Evolutionary conservation across 2,329 filamentous ascomycete genomes (phyloP).

Genomic region (Beauveria asiatica): DNA sequence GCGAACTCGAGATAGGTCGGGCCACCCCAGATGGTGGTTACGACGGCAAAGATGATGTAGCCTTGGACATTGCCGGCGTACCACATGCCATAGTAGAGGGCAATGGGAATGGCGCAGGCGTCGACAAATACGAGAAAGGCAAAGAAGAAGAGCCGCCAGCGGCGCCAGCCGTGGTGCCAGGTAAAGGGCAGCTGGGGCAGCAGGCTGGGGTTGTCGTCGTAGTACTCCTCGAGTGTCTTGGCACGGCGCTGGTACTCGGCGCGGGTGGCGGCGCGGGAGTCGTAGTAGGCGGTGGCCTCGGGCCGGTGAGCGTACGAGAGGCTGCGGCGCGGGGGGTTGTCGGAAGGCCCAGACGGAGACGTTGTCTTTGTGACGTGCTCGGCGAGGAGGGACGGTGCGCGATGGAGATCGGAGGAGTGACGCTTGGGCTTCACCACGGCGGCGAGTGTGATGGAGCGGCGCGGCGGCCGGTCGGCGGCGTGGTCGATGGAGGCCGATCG

Average conservation of each 20-base stretch:
- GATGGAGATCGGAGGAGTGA: conserved; percentile 3
- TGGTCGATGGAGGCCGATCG: not conserved
- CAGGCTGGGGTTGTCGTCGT: conserved; percentile 29
- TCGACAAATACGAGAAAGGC: conserved; percentile 39
- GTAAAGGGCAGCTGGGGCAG: conserved; percentile 33
- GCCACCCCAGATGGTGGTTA: conserved; percentile 46
- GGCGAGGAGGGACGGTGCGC: not conserved
- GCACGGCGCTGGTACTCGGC: conserved; percentile 27
- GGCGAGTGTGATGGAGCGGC: conserved; percentile 8
- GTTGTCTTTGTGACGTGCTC: not conserved
- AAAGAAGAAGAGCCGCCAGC: conserved; percentile 38
- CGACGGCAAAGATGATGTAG: conserved; percentile 41
- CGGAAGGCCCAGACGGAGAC: not conserved
- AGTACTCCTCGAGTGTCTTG: conserved; percentile 30
- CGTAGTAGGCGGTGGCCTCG: conserved; percentile 30
- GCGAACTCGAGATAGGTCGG: conserved; percentile 47
- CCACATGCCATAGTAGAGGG: conserved; percentile 43
- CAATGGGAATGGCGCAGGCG: conserved; percentile 36
- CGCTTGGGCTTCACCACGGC: not conserved
- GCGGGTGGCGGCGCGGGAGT: conserved; percentile 29
- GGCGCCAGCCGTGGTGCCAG: conserved; percentile 31
- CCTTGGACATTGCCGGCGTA: conserved; percentile 31
- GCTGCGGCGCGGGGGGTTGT: conserved; percentile 20
- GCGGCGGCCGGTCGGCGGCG: not conserved
- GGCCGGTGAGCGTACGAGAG: conserved; percentile 26